phyloP scores from a whole-genome alignment of 805 yeast species.

The Candida vaughaniae region DNA sequence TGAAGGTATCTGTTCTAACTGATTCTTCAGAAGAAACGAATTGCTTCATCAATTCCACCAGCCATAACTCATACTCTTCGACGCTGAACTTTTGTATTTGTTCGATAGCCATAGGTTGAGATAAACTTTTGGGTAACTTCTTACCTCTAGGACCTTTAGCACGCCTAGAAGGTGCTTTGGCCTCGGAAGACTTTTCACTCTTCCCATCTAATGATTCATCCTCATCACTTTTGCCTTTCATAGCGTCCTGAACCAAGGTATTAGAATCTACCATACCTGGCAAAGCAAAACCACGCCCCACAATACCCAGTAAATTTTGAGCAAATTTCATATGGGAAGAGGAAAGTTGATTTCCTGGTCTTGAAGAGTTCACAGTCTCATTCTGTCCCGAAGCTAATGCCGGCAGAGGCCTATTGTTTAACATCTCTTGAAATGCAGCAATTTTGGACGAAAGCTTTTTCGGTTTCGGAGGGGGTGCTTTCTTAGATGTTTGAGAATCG shows the following conservation, averaged over 20 bases:
- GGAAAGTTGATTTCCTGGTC: conserved; percentile 23
- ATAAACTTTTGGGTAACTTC: conserved; percentile 59
- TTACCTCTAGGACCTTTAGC: conserved; percentile 76
- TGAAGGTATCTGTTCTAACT: too few relatives aligned
- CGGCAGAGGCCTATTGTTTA: conserved; percentile 31
- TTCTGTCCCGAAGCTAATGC: not conserved
- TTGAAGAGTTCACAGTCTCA: not conserved
- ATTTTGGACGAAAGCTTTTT: conserved; percentile 76
- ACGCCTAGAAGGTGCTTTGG: conserved; percentile 35
- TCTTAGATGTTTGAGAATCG: not conserved
- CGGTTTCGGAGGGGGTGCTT: conserved; percentile 62
- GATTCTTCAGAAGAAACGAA: too few relatives aligned
- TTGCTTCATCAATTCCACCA: conserved; percentile 6
- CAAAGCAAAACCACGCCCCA: conserved; percentile 49
- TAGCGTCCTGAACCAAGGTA: conserved; percentile 12
- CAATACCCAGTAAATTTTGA: conserved; percentile 57
- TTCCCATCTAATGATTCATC: conserved; percentile 10
- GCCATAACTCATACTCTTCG: conserved; percentile 39
- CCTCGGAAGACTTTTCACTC: conserved; percentile 19
- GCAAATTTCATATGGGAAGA: conserved; percentile 49
- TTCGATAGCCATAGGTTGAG: conserved; percentile 37
- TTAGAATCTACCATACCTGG: conserved; percentile 55
- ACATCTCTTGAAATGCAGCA: conserved; percentile 79
- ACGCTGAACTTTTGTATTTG: conserved; percentile 33
- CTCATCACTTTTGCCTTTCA: conserved; percentile 6